Evolutionary conservation across 2,329 filamentous ascomycete genomes (phyloP).

Genomic region (Emmonsiellopsis sp.): DNA sequence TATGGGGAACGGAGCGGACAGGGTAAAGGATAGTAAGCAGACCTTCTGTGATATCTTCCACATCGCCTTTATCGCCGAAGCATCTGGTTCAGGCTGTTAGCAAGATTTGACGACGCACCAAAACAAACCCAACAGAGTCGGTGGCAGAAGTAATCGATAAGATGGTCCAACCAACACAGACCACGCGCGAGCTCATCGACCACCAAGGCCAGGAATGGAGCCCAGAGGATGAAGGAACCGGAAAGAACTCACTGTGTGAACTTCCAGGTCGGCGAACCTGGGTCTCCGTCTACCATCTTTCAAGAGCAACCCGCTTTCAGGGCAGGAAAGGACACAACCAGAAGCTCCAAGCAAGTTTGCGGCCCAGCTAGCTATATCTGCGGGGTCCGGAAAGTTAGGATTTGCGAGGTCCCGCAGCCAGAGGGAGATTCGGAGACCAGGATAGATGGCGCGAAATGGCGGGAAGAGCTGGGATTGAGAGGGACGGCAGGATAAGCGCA

Average conservation of each 20-base stretch:
- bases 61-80: constrained; percentile 99
- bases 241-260: constrained; percentile 80
- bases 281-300: constrained; percentile 95
- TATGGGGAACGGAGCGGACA: neutral
- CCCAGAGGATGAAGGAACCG: neutral
- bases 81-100: constrained; percentile 50
- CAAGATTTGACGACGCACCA: constrained; percentile 1
- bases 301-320: constrained; percentile 26
- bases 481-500: constrained; percentile 8
- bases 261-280: constrained; percentile 95
- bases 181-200: neutral
- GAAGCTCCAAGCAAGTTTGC: constrained; percentile 9
- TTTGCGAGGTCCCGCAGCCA: neutral
- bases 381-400: neutral
- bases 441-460: constrained; percentile 2
- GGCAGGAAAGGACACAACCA: constrained; percentile 15
- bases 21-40: constrained; percentile 16
- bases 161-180: neutral
- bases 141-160: neutral
- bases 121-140: neutral
- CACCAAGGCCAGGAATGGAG: neutral
- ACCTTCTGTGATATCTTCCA: constrained; percentile 98
- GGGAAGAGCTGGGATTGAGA: constrained; percentile 5
- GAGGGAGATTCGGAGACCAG: neutral
- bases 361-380: neutral